A percentile compares a stretch with the other conserved stretches of the same genome.
Conservation (phyloP, 2,329 filamentous ascomycete species). For the Microcera coccophila region DNA sequence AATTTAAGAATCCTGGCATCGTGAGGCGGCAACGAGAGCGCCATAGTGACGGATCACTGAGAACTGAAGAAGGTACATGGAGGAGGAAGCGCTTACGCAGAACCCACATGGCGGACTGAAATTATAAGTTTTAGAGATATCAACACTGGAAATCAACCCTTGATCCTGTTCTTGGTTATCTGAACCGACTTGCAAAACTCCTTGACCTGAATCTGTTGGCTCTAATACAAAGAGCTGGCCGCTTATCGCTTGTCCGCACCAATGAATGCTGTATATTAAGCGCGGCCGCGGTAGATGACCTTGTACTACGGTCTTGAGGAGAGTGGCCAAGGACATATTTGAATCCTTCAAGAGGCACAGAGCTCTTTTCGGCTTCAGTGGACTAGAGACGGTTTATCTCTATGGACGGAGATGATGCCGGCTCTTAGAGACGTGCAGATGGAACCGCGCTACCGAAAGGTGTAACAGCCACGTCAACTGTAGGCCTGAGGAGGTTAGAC, state of each 20-base stretch:
- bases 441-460: constrained; percentile 18
- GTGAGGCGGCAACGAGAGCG: constrained; percentile 15
- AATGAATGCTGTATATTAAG: constrained; percentile 24
- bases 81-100: constrained; percentile 12
- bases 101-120: constrained; percentile 14
- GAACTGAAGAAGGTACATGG: constrained; percentile 7
- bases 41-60: constrained; percentile 24
- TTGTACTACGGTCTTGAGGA: background rate
- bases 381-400: constrained; percentile 3
- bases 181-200: constrained; percentile 9
- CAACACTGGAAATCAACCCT: background rate
- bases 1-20: constrained; percentile 16
- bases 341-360: background rate
- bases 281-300: constrained; percentile 23
- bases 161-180: constrained; percentile 14
- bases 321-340: background rate
- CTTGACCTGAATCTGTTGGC: constrained; percentile 16
- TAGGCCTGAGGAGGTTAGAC: background rate
- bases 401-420: constrained; percentile 14
- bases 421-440: constrained; percentile 27
- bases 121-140: constrained; percentile 17
- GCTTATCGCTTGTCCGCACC: constrained; percentile 21
- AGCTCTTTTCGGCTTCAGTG: constrained; percentile 2
- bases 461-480: constrained; percentile 19
- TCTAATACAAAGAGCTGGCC: constrained; percentile 17